A percentile compares a stretch with the other conserved stretches of the same genome.
These are phyloP conservation scores for Sclerotinia sclerotiorum DNA, from an alignment of 2,329 filamentous ascomycete species.

Conservation along the genomic window DNA sequence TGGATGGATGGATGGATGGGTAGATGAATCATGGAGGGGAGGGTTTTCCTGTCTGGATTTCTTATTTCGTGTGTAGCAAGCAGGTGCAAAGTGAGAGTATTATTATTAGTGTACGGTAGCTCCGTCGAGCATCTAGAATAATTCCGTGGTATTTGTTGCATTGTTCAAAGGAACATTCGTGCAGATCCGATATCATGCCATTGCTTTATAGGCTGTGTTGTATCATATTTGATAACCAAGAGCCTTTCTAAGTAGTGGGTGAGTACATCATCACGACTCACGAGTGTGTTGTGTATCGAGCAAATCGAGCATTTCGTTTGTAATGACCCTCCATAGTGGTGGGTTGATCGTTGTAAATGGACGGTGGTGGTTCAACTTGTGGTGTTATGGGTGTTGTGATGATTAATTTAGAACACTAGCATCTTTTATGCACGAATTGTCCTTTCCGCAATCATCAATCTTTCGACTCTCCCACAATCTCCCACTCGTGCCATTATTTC, in stretches of 20 bases:
- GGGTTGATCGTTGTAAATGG: background rate
- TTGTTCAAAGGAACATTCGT: background rate
- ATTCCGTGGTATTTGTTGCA: background rate
- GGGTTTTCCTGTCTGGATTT: too few relatives aligned
- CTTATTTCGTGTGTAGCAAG: background rate
- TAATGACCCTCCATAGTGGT: background rate
- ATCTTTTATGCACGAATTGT: background rate
- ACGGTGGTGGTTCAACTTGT: background rate
- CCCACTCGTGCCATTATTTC: background rate
- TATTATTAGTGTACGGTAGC: background rate
- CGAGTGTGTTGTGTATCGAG: too few relatives aligned
- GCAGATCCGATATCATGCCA: background rate
- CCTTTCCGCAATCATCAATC: background rate
- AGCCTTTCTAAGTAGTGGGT: background rate
- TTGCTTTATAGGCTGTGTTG: background rate
- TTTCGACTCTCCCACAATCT: background rate
- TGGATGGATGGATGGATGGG: background rate
- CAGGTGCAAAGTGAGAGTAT: background rate
- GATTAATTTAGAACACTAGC: background rate
- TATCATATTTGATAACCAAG: background rate
- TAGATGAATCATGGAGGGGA: too few relatives aligned
- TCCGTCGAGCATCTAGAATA: background rate
- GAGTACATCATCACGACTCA: background rate
- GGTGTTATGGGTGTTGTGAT: background rate
- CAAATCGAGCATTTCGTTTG: too few relatives aligned